A percentile compares a stretch with the other conserved stretches of the same genome.
phyloP scores from a whole-genome alignment of 208 protist species.

The Trypanosomatidae sp. region DNA sequence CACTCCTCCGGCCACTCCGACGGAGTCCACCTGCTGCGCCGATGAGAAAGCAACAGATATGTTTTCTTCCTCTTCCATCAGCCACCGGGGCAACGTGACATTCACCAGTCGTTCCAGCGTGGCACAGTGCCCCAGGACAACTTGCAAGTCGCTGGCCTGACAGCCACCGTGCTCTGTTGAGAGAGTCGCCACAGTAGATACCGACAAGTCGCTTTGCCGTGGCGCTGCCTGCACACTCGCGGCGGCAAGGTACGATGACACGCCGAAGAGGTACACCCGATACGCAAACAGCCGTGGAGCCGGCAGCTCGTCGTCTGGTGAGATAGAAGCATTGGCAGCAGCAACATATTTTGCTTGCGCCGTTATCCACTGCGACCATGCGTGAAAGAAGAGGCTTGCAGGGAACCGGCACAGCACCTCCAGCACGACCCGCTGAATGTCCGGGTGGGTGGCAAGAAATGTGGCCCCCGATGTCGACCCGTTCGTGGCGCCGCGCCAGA shows the following conservation, averaged over 20 bases:
- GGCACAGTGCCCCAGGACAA: conserved; percentile 5
- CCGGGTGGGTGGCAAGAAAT: conserved; percentile 18
- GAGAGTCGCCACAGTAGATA: background rate
- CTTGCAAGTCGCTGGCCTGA: background rate
- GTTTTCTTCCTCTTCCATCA: conserved; percentile 11
- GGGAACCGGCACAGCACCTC: conserved; percentile 48
- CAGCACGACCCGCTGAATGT: conserved; percentile 41
- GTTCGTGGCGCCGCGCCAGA: conserved; percentile 3
- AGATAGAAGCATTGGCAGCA: background rate
- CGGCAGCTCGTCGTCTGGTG: background rate
- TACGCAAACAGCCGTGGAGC: conserved; percentile 7
- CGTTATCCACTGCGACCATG: conserved; percentile 16
- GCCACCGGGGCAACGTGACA: conserved; percentile 14
- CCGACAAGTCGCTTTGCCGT: background rate
- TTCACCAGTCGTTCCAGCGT: conserved; percentile 12
- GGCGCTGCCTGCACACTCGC: background rate
- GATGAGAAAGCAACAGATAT: background rate
- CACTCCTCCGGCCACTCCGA: no score
- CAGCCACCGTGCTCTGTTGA: background rate
- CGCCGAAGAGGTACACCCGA: conserved; percentile 27
- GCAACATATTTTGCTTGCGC: no score
- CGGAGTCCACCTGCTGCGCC: background rate
- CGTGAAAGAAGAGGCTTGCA: conserved; percentile 19
- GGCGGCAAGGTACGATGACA: conserved; percentile 20
- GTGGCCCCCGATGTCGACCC: background rate